Conservation (phyloP, 2,329 filamentous ascomycete genomes). For the Cucurbitaria berberidis region DNA sequence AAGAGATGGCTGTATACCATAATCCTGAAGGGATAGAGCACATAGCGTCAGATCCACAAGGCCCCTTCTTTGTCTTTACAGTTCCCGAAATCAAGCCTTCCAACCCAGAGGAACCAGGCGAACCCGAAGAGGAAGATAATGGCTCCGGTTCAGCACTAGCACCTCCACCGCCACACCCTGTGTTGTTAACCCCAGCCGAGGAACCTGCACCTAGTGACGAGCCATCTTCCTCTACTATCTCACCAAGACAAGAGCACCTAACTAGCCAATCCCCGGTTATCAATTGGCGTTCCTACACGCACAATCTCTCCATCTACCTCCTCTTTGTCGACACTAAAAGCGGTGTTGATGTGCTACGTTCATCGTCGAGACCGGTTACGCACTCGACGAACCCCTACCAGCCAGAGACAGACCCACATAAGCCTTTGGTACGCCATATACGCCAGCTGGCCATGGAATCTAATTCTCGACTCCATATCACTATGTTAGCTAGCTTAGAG, state of each 20-base stretch:
- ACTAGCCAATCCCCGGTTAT: neutral
- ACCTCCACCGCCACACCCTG: neutral
- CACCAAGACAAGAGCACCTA: neutral
- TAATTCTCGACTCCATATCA: conserved; percentile 29
- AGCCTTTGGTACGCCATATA: conserved; percentile 21
- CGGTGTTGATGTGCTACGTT: conserved; percentile 1
- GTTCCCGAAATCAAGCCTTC: neutral
- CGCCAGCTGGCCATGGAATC: conserved; percentile 27
- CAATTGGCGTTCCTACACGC: conserved; percentile 13
- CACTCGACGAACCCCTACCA: conserved; percentile 22
- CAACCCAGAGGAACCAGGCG: neutral
- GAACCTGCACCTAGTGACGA: neutral
- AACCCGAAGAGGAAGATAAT: neutral
- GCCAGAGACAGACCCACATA: conserved; percentile 17
- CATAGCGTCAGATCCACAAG: neutral
- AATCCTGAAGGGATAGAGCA: conserved; percentile 4
- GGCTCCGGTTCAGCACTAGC: neutral
- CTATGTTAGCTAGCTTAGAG: conserved; percentile 61
- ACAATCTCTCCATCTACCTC: conserved; percentile 22
- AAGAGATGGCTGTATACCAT: neutral
- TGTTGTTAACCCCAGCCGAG: neutral
- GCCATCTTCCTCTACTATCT: neutral
- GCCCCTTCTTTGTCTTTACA: conserved; percentile 17
- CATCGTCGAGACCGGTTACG: conserved; percentile 2
- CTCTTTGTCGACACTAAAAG: conserved; percentile 12